A percentile compares a stretch with the other conserved stretches of the same genome.
Evolutionary conservation across 2,329 filamentous ascomycete species (phyloP).

Genomic region (Aschersonia sp.): DNA sequence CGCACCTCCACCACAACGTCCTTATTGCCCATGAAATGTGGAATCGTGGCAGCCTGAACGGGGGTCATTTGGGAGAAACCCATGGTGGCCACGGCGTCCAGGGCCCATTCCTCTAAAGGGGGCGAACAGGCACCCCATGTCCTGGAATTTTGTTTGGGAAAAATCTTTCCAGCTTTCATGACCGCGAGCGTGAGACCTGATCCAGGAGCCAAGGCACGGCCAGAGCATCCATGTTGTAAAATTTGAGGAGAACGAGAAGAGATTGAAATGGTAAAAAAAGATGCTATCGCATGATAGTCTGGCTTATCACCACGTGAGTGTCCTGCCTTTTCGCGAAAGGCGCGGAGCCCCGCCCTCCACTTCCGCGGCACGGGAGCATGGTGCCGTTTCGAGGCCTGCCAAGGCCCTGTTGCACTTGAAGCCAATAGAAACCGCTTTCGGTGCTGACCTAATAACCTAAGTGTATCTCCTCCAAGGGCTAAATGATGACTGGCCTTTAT

Average conservation of each 20-base stretch:
- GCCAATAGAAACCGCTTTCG: too few species aligned
- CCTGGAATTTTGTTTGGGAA: slow-evolving; percentile 30
- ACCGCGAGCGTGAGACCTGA: background rate
- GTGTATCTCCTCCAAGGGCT: too few species aligned
- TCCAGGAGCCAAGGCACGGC: background rate
- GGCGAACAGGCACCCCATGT: slow-evolving; percentile 27
- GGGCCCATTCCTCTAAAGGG: slow-evolving; percentile 51
- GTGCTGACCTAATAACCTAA: too few species aligned
- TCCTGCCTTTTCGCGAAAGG: too few species aligned
- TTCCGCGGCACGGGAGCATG: too few species aligned
- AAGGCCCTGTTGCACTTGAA: too few species aligned
- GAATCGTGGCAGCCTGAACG: slow-evolving; percentile 85
- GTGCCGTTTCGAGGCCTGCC: too few species aligned
- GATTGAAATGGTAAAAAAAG: slow-evolving; percentile 2
- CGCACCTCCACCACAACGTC: slow-evolving; percentile 76
- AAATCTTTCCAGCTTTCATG: slow-evolving; percentile 7
- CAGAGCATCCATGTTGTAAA: background rate
- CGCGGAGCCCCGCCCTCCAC: background rate
- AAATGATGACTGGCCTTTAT: too few species aligned
- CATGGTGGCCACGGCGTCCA: slow-evolving; percentile 72
- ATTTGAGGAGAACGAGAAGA: background rate
- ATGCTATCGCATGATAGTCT: slow-evolving; percentile 6
- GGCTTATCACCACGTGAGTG: slow-evolving; percentile 19
- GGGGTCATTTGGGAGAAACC: slow-evolving; percentile 82
- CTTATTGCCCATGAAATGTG: slow-evolving; percentile 78